A percentile compares a stretch with the other conserved stretches of the same genome.
Conservation (phyloP, 179 eudicot species). For the Sideroxylon spinosum region DNA sequence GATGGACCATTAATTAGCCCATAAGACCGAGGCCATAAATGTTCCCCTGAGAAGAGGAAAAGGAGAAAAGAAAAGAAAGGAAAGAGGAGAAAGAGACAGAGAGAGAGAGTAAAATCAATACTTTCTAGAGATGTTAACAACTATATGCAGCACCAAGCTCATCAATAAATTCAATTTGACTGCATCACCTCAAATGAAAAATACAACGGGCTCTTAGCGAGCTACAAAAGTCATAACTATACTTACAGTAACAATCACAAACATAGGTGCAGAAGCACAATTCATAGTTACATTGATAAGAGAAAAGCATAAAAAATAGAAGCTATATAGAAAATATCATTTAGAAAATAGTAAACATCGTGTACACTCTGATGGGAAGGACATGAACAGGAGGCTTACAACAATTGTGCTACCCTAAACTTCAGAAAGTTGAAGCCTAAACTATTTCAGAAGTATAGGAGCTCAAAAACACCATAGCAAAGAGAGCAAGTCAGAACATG, state of each 20-base stretch:
- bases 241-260: not conserved
- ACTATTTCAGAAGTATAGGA: not conserved
- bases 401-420: not conserved
- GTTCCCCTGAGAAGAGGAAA: constrained; percentile 44
- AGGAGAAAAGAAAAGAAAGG: constrained; percentile 2
- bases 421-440: not conserved
- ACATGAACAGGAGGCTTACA: not conserved
- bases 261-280: not conserved
- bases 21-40: constrained; percentile 58
- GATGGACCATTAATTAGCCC: constrained; percentile 37
- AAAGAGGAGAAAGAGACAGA: too few relatives aligned
- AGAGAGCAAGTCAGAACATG: not conserved
- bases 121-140: constrained; percentile 5
- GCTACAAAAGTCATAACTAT: not conserved
- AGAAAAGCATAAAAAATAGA: not conserved
- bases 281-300: too few relatives aligned
- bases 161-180: not conserved
- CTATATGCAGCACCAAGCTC: not conserved
- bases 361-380: not conserved
- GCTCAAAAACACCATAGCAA: not conserved
- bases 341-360: not conserved
- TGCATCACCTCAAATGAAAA: not conserved
- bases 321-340: too few relatives aligned
- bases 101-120: not conserved
- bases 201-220: not conserved